Percentiles rank a stretch among this genome's conserved stretches.
These are phyloP conservation scores for Calophaca sinica DNA, from an alignment of 306 rosid genomes.

Conservation along the genomic window DNA sequence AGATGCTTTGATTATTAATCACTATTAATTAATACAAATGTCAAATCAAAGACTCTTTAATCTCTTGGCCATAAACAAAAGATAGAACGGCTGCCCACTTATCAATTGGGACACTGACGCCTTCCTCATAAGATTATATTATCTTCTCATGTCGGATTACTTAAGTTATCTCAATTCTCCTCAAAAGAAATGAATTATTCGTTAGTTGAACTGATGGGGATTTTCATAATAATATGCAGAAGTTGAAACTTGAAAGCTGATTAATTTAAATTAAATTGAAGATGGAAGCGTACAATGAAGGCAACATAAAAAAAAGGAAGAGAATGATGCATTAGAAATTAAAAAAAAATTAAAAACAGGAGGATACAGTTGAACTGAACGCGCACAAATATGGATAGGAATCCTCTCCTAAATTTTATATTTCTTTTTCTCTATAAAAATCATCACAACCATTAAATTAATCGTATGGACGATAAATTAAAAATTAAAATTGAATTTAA, in stretches of 20 bases:
- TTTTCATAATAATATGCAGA: neutral
- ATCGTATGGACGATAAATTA: no score
- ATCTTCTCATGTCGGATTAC: slow-evolving; percentile 29
- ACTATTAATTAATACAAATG: slow-evolving; percentile 18
- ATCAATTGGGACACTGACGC: slow-evolving; percentile 16
- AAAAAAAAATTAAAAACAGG: neutral
- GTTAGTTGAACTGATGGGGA: neutral
- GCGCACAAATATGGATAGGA: no score
- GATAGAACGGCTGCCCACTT: slow-evolving; percentile 29
- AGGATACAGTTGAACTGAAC: slow-evolving; percentile 50
- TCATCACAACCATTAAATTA: no score
- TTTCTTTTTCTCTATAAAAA: no score
- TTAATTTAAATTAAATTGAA: neutral
- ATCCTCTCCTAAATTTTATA: no score
- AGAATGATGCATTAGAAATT: neutral
- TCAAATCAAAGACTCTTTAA: slow-evolving; percentile 15
- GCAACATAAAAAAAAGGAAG: slow-evolving; percentile 5
- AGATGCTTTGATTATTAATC: no score
- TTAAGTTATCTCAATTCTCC: neutral
- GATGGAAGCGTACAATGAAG: slow-evolving; percentile 17
- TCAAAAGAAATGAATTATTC: neutral
- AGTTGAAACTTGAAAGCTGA: slow-evolving; percentile 17
- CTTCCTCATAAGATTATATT: slow-evolving; percentile 47
- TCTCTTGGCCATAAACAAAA: slow-evolving; percentile 19
- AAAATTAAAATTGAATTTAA: no score